Evolutionary conservation across 768 basidiomycete genomes (phyloP), one percentile per base, ranked within the genome.

Genomic region (Psilocybe tampanensis): DNA sequence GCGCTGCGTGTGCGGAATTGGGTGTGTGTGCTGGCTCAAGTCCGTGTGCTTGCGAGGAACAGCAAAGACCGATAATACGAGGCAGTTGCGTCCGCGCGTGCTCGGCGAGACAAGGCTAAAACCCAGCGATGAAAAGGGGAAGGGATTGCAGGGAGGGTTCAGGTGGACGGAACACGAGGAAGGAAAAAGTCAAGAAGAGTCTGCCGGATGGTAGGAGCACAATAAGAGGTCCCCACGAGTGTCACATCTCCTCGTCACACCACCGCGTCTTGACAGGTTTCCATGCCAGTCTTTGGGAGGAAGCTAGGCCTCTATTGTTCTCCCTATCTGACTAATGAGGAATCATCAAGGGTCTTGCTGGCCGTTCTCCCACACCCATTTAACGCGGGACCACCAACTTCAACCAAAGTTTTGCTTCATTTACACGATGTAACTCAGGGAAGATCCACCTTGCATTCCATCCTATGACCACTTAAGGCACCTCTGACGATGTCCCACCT

Each of bases 201-300:
- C 59, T 44, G 32, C 47, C 58, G 36, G 55, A n/a, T 53, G 48
- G 57, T 53, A 53, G 45, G 53, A 52, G 57, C 47, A 57, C 64
- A 66, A 64, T 61, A 59, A 63, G 60, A 48, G 45, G 52, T 65
- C 58, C 61, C 64, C 63, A 61, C 60, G 62, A 56, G 34, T 64
- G 64, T 68, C 64, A 68, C 60, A 63, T 21, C 26, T 48, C 47
- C 53, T 56, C 53, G 62, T 68, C 67, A 68, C 67, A 59, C 62
- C 65, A 68, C 67, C 67, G 67, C 65, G 67, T 65, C 52, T 61
- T 65, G 64, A 63, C 62, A 63, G 63, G 60, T 58, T 60, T 62
- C 60, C 65, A 64, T 55, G 60, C 55, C 56, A 61, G 52, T 56
- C 42, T 52, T 44, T 19, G 41, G 56, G 59, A 53, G 55, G 59